Evolutionary conservation across 2,329 filamentous ascomycete species (phyloP).

Genomic region (Bipolaris cookei): DNA sequence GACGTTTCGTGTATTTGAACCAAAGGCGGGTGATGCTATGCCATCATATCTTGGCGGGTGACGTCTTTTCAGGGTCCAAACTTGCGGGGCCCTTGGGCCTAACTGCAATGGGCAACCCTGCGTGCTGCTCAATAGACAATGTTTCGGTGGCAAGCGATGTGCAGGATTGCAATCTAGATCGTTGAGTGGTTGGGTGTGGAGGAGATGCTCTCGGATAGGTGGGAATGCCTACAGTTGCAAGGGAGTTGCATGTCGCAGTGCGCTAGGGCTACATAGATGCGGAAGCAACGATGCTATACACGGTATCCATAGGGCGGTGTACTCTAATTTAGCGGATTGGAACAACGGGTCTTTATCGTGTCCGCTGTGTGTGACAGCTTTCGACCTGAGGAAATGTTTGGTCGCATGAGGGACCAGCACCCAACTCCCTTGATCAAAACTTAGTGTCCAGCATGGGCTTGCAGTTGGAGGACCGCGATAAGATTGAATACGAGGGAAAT

Average conservation of each 20-base stretch:
- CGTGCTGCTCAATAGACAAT: conserved; percentile 11
- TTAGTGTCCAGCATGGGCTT: background rate
- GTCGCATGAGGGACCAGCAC: background rate
- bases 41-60: conserved; percentile 23
- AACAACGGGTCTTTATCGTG: background rate
- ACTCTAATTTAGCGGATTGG: background rate
- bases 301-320: background rate
- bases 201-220: conserved; percentile 4
- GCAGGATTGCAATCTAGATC: conserved; percentile 7
- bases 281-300: conserved; percentile 1
- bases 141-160: conserved; percentile 8
- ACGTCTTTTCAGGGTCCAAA: conserved; percentile 24
- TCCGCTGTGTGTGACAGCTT: background rate
- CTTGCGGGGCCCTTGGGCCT: conserved; percentile 15
- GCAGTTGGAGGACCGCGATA: too few species aligned
- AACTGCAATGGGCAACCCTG: conserved; percentile 7
- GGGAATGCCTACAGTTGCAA: conserved; percentile 5
- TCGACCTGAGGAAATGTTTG: background rate
- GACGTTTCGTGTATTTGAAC: conserved; percentile 12
- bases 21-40: conserved; percentile 14
- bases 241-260: conserved; percentile 7
- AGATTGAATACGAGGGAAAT: background rate
- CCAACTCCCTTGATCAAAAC: background rate
- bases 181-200: conserved; percentile 2
- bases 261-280: background rate